Evolutionary conservation across 2,329 filamentous ascomycete genomes (phyloP).

Genomic region (Cladosporium sp.): DNA sequence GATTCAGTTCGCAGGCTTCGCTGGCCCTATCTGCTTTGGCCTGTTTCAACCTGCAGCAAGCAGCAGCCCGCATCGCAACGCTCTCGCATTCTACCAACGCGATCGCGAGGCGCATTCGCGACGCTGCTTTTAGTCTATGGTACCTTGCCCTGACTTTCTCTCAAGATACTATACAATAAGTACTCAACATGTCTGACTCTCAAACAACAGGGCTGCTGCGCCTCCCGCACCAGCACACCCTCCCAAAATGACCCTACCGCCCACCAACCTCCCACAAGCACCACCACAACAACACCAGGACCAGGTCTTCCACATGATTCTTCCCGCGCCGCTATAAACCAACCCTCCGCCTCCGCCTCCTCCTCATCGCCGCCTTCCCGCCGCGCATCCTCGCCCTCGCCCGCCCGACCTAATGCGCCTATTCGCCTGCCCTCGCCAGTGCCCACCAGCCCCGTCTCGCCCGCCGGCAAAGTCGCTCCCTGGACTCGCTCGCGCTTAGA

Average conservation of each 20-base stretch:
- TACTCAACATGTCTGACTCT: not conserved
- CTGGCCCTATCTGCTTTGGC: not conserved
- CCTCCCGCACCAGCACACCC: slow-evolving; percentile 13
- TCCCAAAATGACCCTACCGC: slow-evolving; percentile 2
- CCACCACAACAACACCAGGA: not conserved
- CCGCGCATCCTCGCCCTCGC: slow-evolving; percentile 1
- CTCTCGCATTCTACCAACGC: slow-evolving; percentile 4
- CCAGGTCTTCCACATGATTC: slow-evolving; percentile 6
- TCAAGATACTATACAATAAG: not conserved
- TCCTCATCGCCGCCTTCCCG: slow-evolving; percentile 2
- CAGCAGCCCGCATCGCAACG: not conserved
- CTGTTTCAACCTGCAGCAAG: not conserved
- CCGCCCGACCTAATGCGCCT: slow-evolving; percentile 1
- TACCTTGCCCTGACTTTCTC: not conserved
- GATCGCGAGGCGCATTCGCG: slow-evolving; percentile 22
- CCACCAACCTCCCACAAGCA: not conserved
- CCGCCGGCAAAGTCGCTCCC: slow-evolving; percentile 33
- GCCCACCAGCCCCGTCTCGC: slow-evolving; percentile 27
- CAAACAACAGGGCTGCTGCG: slow-evolving; percentile 18
- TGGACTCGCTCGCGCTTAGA: slow-evolving; percentile 73
- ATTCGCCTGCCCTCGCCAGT: slow-evolving; percentile 31
- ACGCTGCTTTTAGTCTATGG: slow-evolving; percentile 12
- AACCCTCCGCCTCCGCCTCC: slow-evolving; percentile 5
- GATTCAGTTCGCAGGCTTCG: not conserved
- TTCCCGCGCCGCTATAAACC: slow-evolving; percentile 23